Evolutionary conservation across 768 basidiomycete species (phyloP), one percentile per base, ranked within the genome.

Genomic region (Grammothele lineata): DNA sequence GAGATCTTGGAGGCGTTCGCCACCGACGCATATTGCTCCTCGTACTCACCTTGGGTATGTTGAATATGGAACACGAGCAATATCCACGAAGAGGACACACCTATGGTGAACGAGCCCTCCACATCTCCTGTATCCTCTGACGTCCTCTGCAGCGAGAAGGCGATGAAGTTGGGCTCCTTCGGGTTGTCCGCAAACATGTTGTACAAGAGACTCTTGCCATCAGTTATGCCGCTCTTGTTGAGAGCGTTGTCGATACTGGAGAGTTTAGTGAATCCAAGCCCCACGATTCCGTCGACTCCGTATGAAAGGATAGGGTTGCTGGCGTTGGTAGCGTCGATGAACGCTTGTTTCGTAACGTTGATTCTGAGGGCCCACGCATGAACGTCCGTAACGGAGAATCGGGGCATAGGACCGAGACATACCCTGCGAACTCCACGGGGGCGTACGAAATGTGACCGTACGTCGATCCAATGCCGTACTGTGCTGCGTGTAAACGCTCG

Each of bases 381-480:
- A 40, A 33, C 27, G 32, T 33, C 21, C 14, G 36, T 22, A 17
- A 7, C 32, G 26, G n/a, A n/a, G 18, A 26, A 10, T 22, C 27
- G 8, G n/a, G 25, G 40, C n/a, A 23, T 25, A 17, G 17, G 43
- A 47, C 4, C 33, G 21, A 15, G 10, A 64, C 72, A 54, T 60
- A 90, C 86, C 81, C 81, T 17, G 90, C 79, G 61, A 92, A 91
- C 43, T 77, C 65, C 26, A 82, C 77, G 2, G 76, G 59, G 18
- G 83, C 80, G 62, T 76, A 83, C 3, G 78, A 69, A 24, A 92
- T 69, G 50, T 71, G 60, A 4, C 90, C 90, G 40, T 66, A 69
- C 3, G 85, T 87, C 80, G 84, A 90, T 17, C 90, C 90, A 46
- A 86, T 80, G 38, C 84, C 86, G 65, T 92, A 92, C 87, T 90